Evolutionary conservation across 129 eudicot species (phyloP).

Genomic region (Flaveria trinervia): DNA sequence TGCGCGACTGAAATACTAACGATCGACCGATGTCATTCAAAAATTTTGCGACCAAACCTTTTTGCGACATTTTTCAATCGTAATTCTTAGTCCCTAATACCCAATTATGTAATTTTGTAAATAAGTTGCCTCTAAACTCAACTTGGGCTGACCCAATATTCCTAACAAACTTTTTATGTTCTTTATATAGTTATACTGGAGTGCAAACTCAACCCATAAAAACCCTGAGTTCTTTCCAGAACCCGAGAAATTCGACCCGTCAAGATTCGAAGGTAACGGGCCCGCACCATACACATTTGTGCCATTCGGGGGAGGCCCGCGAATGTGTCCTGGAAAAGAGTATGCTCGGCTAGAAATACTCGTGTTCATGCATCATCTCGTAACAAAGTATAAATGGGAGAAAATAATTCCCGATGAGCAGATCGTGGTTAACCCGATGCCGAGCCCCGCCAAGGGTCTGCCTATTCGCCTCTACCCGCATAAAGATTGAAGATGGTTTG

Average conservation of each 20-base stretch:
- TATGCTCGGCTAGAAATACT: constrained; percentile 78
- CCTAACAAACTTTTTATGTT: neutral
- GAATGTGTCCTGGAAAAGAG: constrained; percentile 93
- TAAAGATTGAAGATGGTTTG: constrained; percentile 33
- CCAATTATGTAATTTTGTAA: too few relatives aligned
- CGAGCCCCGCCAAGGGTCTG: constrained; percentile 71
- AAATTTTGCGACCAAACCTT: too few relatives aligned
- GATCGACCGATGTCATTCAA: too few relatives aligned
- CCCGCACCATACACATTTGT: constrained; percentile 72
- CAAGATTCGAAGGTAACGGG: constrained; percentile 70
- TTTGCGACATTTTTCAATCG: too few relatives aligned
- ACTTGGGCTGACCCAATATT: neutral
- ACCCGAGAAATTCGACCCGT: constrained; percentile 61
- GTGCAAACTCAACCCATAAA: constrained; percentile 68
- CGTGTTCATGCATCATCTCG: constrained; percentile 75
- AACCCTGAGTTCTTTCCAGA: constrained; percentile 59
- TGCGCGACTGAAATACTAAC: too few relatives aligned
- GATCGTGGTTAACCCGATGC: constrained; percentile 73
- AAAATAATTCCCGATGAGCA: constrained; percentile 69
- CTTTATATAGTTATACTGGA: constrained; percentile 63
- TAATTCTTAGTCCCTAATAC: too few relatives aligned
- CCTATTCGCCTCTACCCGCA: constrained; percentile 71
- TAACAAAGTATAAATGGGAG: constrained; percentile 68
- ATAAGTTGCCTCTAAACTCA: too few relatives aligned
- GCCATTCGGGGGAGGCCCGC: constrained; percentile 92